Evolutionary conservation across 2,329 filamentous ascomycete species (phyloP).

Genomic region (Cercospora canescens): DNA sequence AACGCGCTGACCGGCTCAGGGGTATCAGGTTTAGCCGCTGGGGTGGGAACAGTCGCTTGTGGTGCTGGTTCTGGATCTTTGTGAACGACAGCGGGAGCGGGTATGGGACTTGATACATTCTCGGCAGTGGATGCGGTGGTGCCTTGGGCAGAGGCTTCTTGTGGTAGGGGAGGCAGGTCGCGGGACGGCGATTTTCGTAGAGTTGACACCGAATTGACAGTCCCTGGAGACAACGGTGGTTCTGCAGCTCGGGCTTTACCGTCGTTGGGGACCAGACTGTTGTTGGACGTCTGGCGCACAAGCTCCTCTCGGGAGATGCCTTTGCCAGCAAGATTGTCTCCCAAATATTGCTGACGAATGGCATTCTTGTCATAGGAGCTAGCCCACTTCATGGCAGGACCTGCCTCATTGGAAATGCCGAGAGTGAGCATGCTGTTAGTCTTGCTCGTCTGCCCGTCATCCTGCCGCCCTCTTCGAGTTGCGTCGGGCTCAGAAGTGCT

Average conservation of each 20-base stretch:
- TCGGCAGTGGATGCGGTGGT: not conserved
- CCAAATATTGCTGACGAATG: constrained; percentile 82
- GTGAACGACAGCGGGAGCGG: constrained; percentile 11
- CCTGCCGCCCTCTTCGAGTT: constrained; percentile 52
- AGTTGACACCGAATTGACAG: constrained; percentile 4
- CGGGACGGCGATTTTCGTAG: constrained; percentile 10
- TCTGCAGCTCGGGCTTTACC: constrained; percentile 13
- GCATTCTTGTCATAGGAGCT: constrained; percentile 90
- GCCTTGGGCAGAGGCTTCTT: constrained; percentile 1
- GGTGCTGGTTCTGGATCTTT: constrained; percentile 18
- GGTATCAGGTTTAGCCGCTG: constrained; percentile 6
- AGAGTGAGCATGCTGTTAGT: constrained; percentile 89
- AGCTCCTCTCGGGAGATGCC: constrained; percentile 31
- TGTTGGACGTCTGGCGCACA: constrained; percentile 25
- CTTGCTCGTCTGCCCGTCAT: constrained; percentile 63
- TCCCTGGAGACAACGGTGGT: constrained; percentile 1
- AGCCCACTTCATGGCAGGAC: constrained; percentile 94
- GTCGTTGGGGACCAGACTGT: constrained; percentile 28
- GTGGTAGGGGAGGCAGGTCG: constrained; percentile 10
- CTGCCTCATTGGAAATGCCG: constrained; percentile 85
- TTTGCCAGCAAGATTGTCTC: constrained; percentile 66
- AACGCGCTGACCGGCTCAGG: constrained; percentile 15
- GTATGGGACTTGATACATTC: not conserved
- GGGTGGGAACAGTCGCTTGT: constrained; percentile 3
- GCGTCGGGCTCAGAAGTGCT: constrained; percentile 50